Evolutionary conservation across 495 filamentous ascomycete genomes (phyloP).

Genomic region (Annulohypoxylon moriforme): DNA sequence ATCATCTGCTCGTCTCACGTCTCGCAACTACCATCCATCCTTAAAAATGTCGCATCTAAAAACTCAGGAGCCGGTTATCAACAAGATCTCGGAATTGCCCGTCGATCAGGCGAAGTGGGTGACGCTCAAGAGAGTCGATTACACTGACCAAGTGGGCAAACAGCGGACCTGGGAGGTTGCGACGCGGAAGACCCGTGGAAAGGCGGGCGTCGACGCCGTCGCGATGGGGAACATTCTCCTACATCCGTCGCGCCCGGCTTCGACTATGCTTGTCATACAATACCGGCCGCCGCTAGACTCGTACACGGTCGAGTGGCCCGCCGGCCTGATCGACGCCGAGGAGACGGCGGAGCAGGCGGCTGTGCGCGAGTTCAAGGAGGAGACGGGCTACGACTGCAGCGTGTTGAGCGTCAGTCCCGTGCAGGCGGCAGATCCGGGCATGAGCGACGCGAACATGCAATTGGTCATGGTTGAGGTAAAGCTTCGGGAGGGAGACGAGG

Average conservation of each 20-base stretch:
- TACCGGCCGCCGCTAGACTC: slow-evolving; percentile 84
- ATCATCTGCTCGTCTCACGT: background rate
- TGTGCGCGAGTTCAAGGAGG: slow-evolving; percentile 86
- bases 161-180: slow-evolving; percentile 65
- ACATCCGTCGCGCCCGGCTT: slow-evolving; percentile 58
- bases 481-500: slow-evolving; percentile 67
- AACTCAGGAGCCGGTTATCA: slow-evolving; percentile 60
- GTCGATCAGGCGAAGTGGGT: slow-evolving; percentile 63
- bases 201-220: slow-evolving; percentile 64
- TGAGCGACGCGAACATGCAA: slow-evolving; percentile 83
- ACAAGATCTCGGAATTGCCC: slow-evolving; percentile 56
- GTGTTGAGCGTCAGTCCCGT: slow-evolving; percentile 50
- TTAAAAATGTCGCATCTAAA: slow-evolving; percentile 44
- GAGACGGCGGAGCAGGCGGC: slow-evolving; percentile 84
- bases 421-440: slow-evolving; percentile 66
- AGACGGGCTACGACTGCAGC: slow-evolving; percentile 77
- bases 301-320: slow-evolving; percentile 83
- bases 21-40: background rate
- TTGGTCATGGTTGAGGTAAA: slow-evolving; percentile 84
- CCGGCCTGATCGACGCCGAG: slow-evolving; percentile 81
- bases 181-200: slow-evolving; percentile 62
- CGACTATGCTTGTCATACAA: slow-evolving; percentile 65
- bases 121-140: slow-evolving; percentile 62
- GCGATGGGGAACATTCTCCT: slow-evolving; percentile 66
- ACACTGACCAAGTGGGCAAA: slow-evolving; percentile 63